Base-by-base conservation (phyloP, 345 rosid species). In the Xanthoceras sorbifolium region DNA sequence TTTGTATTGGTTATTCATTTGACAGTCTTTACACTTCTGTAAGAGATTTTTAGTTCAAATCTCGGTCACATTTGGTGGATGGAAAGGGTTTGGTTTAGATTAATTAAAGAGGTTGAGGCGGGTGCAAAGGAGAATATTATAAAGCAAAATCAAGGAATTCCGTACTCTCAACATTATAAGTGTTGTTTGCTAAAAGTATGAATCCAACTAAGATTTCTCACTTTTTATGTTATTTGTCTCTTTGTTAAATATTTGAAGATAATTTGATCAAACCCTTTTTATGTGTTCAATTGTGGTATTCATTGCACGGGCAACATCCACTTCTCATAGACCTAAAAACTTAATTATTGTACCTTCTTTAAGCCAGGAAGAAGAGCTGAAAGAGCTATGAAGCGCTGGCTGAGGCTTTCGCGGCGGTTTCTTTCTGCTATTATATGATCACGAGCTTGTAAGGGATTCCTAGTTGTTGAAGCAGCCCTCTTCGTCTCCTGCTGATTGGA, bases 371-470 rank as follows among this genome's bases (percentile, higher is more conserved):
- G 79, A 29, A 93, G 77, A 65, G 90, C 83, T 2, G 94, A 90
- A 42, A 93, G 92, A 69, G 94, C 89, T 34, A 93, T 83, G 72
- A 91, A 84, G 10, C 82, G 78, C 76, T 90, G 87, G 67, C 83
- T 84, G 48, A 93, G 91, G 85, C 84, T 90, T 77, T 91, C 92
- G 20, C 98, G 87, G 0, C 94, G 86, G 64, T 91, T 91, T 83
- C 94, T 84, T 80, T 93, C 98, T 0, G 97, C 94, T 17, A 91
- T 61, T 8, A 91, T 84, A 77, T 91, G 94, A 64, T 91, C 97
- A 80, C 87, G 84, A 3, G 91, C 87, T 72, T 85, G 80, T 10
- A 81, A 25, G 1, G 83, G 87, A 34, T 77, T 79, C 81, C 90
- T 83, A 23, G 79, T 80, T 54, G 44, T 22, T 20, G 73, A 29